phyloP scores from a whole-genome alignment of 179 eudicot species.

The Sideroxylon spinosum region DNA sequence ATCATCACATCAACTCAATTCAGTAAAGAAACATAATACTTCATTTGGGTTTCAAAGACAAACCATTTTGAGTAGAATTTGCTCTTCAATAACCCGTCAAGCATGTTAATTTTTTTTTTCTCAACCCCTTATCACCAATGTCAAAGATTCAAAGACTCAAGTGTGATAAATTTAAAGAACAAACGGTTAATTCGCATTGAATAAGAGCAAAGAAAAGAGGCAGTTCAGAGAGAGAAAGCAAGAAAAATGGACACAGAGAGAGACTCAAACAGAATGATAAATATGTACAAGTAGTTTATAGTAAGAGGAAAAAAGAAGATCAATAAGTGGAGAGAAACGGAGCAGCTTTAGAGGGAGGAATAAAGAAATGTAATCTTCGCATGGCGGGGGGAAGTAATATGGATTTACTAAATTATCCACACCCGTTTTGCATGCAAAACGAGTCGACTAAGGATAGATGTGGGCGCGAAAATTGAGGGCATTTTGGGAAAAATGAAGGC shows the following conservation, averaged over 20 bases:
- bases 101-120: constrained; percentile 23
- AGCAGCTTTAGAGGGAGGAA: constrained; percentile 1
- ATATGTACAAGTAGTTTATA: neutral
- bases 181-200: constrained; percentile 7
- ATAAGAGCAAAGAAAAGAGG: constrained; percentile 10
- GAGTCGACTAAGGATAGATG: neutral
- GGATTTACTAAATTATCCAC: neutral
- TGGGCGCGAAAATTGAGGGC: constrained; percentile 9
- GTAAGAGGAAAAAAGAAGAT: neutral
- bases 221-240: neutral
- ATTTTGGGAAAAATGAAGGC: constrained; percentile 3
- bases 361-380: too few species aligned
- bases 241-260: neutral
- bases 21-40: neutral
- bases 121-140: neutral
- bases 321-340: too few species aligned
- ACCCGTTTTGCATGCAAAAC: too few species aligned
- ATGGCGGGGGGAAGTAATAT: too few species aligned
- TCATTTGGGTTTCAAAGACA: neutral
- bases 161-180: neutral
- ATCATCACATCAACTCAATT: neutral
- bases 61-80: constrained; percentile 48
- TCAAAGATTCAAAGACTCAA: neutral
- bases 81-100: constrained; percentile 38
- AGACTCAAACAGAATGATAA: neutral